Conservation (phyloP, 768 basidiomycete genomes). For the Phaeotremella fagi region DNA sequence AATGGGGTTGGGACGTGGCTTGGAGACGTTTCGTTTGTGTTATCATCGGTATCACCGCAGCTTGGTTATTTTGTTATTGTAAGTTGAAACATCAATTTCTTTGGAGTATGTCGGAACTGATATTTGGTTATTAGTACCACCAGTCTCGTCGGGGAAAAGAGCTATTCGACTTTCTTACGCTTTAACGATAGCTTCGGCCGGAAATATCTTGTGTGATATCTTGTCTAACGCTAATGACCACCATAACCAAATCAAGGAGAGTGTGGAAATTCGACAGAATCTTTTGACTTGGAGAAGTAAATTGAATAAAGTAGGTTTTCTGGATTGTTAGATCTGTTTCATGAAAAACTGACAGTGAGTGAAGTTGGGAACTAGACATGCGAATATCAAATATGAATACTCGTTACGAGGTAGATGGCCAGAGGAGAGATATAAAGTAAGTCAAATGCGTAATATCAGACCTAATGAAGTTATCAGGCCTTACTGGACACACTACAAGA, state of each 20-base stretch:
- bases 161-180: conserved; percentile 70
- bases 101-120: background rate
- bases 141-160: conserved; percentile 67
- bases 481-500: conserved; percentile 53
- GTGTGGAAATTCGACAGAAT: conserved; percentile 59
- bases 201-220: conserved; percentile 68
- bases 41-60: conserved; percentile 65
- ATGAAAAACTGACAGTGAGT: conserved; percentile 54
- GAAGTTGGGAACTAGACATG: conserved; percentile 19
- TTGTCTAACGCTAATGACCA: conserved; percentile 65
- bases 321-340: conserved; percentile 55
- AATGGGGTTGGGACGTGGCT: conserved; percentile 54
- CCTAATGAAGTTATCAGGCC: too few relatives aligned
- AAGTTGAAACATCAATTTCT: conserved; percentile 2
- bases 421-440: conserved; percentile 67
- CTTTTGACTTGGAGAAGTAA: conserved; percentile 72
- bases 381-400: conserved; percentile 53
- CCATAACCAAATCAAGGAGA: conserved; percentile 52
- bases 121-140: conserved; percentile 61
- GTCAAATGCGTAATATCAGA: too few relatives aligned
- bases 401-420: conserved; percentile 75
- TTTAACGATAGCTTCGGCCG: conserved; percentile 64
- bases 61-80: conserved; percentile 54
- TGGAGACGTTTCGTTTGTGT: conserved; percentile 58
- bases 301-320: conserved; percentile 58